A percentile compares a stretch with the other conserved stretches of the same genome.
Evolutionary conservation across 148 eudicot species (phyloP).

Genomic region (Nepenthes mirabilis): DNA sequence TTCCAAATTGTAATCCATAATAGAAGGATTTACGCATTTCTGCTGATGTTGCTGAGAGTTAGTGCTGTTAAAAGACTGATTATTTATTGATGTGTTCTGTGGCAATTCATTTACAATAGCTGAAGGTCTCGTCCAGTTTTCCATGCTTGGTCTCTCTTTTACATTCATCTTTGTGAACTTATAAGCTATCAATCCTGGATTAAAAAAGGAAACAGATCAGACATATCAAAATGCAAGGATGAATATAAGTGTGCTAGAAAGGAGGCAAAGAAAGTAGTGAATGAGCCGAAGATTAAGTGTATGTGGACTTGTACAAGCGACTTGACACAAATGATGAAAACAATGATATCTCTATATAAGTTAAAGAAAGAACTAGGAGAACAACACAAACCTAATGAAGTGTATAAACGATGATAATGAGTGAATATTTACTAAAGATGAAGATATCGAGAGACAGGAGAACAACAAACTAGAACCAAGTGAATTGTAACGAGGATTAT

Average conservation of each 20-base stretch:
- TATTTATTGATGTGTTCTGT: slow-evolving; percentile 20
- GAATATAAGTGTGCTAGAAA: no score
- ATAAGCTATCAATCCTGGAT: neutral
- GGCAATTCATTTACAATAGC: slow-evolving; percentile 18
- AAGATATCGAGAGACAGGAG: no score
- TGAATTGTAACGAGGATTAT: no score
- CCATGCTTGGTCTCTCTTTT: slow-evolving; percentile 29
- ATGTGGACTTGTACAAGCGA: no score
- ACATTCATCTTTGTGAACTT: slow-evolving; percentile 27
- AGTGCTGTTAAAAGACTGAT: slow-evolving; percentile 25
- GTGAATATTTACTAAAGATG: no score
- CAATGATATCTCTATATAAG: neutral
- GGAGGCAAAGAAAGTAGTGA: no score
- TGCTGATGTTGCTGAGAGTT: slow-evolving; percentile 26
- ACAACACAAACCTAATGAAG: neutral
- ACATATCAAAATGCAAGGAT: no score
- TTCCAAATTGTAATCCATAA: slow-evolving; percentile 29
- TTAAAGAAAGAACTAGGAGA: neutral
- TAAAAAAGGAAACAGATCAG: no score
- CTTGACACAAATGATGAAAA: neutral
- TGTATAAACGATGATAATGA: neutral
- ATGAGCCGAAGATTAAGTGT: no score
- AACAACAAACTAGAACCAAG: no score
- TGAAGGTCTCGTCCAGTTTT: slow-evolving; percentile 34
- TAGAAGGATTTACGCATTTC: slow-evolving; percentile 46